Percentiles rank a stretch among this genome's conserved stretches.
phyloP scores from a whole-genome alignment of 2,329 filamentous ascomycete genomes.

The Drechslerella dactyloides region DNA sequence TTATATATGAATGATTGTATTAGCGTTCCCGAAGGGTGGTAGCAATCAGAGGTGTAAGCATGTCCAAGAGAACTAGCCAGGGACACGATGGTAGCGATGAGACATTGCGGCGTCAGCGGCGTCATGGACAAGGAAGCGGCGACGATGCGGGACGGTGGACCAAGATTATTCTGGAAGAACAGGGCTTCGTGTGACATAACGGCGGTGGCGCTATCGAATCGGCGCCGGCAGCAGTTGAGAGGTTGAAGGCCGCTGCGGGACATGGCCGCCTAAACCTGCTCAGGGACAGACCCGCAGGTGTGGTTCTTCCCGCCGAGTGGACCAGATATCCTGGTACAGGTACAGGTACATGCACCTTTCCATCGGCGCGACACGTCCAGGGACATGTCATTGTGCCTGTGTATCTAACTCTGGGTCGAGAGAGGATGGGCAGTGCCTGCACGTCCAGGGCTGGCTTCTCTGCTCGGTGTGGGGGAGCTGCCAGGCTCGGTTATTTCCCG shows the following conservation, averaged over 20 bases:
- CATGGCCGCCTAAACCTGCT: constrained; percentile 33
- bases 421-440: constrained; percentile 39
- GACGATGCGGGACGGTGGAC: constrained; percentile 39
- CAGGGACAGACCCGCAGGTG: constrained; percentile 30
- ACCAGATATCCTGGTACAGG: constrained; percentile 1
- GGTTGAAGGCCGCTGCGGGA: not conserved
- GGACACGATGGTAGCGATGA: constrained; percentile 22
- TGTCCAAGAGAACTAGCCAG: constrained; percentile 12
- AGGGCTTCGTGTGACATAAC: constrained; percentile 34
- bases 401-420: not conserved
- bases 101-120: constrained; percentile 50
- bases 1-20: constrained; percentile 26
- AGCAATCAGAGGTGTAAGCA: constrained; percentile 15
- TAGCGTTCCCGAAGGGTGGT: not conserved
- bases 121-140: constrained; percentile 36
- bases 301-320: constrained; percentile 15
- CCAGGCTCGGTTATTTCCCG: constrained; percentile 39
- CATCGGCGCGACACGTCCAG: not conserved
- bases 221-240: not conserved
- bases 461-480: constrained; percentile 18
- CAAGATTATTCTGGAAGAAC: constrained; percentile 9
- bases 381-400: constrained; percentile 8
- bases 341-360: constrained; percentile 10
- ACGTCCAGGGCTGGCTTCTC: constrained; percentile 21
- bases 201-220: not conserved